Base-by-base conservation (phyloP, 331 rosid species). In the Phaseolus coccineus region DNA sequence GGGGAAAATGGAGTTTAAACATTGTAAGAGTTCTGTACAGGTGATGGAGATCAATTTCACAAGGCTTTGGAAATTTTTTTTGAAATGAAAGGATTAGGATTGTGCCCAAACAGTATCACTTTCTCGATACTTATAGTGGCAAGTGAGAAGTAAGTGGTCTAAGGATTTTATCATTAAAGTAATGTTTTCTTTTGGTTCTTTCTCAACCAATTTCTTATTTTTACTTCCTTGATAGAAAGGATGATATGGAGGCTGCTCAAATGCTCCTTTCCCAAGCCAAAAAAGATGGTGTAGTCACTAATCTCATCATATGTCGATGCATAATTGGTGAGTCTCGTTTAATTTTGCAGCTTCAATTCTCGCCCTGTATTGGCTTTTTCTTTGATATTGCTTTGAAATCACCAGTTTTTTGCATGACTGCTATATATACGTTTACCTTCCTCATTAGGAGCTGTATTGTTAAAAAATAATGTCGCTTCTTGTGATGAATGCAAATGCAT, bases 21-120 rank as follows among this genome's bases (percentile, higher is more conserved):
- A 52, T 69, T 62, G 12, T 56, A 73, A 58, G 83, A 74, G 66
- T 82, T 87, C 81, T 25, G 55, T 85, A 70, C 87, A 95, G 99
- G 98, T 83, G 90, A 93, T 22, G 99, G 99, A 61, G 90, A 91
- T 83, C 96, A 93, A 77, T 86, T 95, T 72, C 92, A 83, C 55
- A 90, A 86, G 83, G 99, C 98, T 74, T 80, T 95, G 91, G 94
- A 93, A 68, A 89, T 91, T 84, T 87, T 91, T 63, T 89, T 78
- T 3, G 96, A 93, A 87, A 91, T 95, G 97, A 93, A 90, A 85
- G 88, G 80, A 65, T 82, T 90, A 55, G 97, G 96, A 69, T 79
- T 95, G 85, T 56, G 79, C 65, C 97, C 99, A 48, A 89, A 95
- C 90, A 85, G 87, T 80, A 89, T 95, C 86, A 95, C 99, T 22